Conservation (phyloP, 805 yeast species). For the Kodamaea laetipori region DNA sequence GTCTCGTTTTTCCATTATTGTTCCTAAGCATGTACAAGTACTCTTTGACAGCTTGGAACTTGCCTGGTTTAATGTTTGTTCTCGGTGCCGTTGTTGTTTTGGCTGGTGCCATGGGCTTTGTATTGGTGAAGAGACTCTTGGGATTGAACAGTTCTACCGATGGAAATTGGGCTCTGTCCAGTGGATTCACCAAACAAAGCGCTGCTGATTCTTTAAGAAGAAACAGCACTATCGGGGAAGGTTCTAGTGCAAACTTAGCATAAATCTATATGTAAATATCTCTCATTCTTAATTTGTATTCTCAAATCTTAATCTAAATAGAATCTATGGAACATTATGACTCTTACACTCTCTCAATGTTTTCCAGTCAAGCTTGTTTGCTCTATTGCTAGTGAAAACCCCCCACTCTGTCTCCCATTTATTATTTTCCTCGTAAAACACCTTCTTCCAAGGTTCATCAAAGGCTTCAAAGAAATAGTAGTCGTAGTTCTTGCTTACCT, state of each 20-base stretch:
- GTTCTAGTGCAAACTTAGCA: too few species aligned
- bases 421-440: constrained; percentile 49
- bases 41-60: constrained; percentile 27
- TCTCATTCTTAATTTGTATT: too few species aligned
- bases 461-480: constrained; percentile 72
- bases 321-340: too few species aligned
- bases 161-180: background rate
- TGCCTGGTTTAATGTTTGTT: constrained; percentile 33
- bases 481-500: constrained; percentile 38
- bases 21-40: constrained; percentile 49
- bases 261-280: too few species aligned
- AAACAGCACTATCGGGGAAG: too few species aligned
- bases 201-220: background rate
- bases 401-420: constrained; percentile 79
- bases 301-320: too few species aligned
- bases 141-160: constrained; percentile 13
- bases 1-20: constrained; percentile 51
- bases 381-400: constrained; percentile 51
- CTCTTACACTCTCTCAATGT: background rate
- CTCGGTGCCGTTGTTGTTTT: constrained; percentile 19
- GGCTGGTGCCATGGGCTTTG: constrained; percentile 12
- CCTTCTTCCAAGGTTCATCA: constrained; percentile 70
- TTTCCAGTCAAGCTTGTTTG: constrained; percentile 40
- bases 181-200: background rate
- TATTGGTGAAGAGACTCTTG: constrained; percentile 22